Evolutionary conservation across 805 yeast species (phyloP).

Genomic region (Zygoascus tannicola): DNA sequence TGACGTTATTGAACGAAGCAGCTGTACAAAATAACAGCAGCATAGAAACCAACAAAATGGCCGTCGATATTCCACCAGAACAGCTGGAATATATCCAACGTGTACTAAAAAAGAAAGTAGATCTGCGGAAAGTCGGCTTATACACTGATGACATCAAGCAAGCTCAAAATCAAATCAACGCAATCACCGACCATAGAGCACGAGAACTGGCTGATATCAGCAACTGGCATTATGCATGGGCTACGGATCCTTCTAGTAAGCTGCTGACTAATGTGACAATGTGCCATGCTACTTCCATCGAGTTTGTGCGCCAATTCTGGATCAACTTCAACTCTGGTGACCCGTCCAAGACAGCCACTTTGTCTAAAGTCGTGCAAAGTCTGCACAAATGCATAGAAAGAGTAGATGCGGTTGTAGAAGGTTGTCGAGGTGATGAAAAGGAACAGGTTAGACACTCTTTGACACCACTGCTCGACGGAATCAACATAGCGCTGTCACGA

Average conservation of each 20-base stretch:
- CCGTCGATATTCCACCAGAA: background rate
- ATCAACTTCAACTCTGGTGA: conserved; percentile 23
- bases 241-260: conserved; percentile 23
- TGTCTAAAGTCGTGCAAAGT: conserved; percentile 42
- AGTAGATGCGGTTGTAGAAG: conserved; percentile 27
- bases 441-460: conserved; percentile 22
- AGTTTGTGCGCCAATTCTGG: conserved; percentile 72
- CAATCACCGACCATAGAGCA: conserved; percentile 12
- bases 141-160: conserved; percentile 9
- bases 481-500: conserved; percentile 37
- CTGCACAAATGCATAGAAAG: conserved; percentile 40
- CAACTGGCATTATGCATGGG: conserved; percentile 5
- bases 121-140: conserved; percentile 7
- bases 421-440: conserved; percentile 14
- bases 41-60: background rate
- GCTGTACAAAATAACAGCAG: background rate
- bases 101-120: background rate
- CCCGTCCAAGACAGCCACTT: conserved; percentile 34
- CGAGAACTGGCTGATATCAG: conserved; percentile 10
- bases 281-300: conserved; percentile 64
- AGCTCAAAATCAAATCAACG: conserved; percentile 12
- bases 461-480: conserved; percentile 37
- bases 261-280: conserved; percentile 44
- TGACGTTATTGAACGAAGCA: conserved; percentile 9
- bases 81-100: background rate